phyloP scores from a whole-genome alignment of 2,329 filamentous ascomycete genomes.

The Hypoxylon rubiginosum region DNA sequence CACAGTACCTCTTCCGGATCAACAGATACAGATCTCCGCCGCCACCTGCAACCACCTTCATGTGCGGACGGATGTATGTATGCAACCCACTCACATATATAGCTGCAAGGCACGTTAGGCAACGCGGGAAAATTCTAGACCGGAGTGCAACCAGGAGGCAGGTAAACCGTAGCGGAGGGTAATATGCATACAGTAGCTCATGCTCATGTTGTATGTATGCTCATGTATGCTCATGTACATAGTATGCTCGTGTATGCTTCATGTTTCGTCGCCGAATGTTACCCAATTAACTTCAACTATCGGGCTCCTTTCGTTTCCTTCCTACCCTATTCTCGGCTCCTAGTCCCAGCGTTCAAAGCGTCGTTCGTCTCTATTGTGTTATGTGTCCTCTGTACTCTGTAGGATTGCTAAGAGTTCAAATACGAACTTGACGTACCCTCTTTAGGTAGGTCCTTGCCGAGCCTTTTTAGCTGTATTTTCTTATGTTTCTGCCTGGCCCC shows the following conservation, averaged over 20 bases:
- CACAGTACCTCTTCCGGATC: slow-evolving; percentile 3
- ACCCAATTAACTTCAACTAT: slow-evolving; percentile 22
- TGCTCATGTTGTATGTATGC: too few relatives aligned
- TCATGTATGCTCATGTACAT: too few relatives aligned
- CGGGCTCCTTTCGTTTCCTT: slow-evolving; percentile 17
- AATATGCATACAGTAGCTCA: slow-evolving; percentile 2
- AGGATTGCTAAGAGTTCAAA: slow-evolving; percentile 16
- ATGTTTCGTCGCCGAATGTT: slow-evolving; percentile 19
- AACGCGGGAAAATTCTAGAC: slow-evolving; percentile 18
- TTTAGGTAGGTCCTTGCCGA: slow-evolving; percentile 37
- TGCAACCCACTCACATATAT: background rate
- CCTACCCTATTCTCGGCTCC: slow-evolving; percentile 15
- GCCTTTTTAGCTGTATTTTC: slow-evolving; percentile 8
- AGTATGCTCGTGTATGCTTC: background rate
- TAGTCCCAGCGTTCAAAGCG: slow-evolving; percentile 14
- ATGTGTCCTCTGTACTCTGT: slow-evolving; percentile 33
- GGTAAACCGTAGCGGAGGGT: background rate
- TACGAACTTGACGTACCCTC: slow-evolving; percentile 31
- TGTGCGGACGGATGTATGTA: slow-evolving; percentile 1
- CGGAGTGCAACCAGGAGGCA: slow-evolving; percentile 1
- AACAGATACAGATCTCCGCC: background rate
- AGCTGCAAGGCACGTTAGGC: slow-evolving; percentile 19
- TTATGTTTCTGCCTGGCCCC: background rate
- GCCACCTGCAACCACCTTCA: background rate
- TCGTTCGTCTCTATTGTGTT: slow-evolving; percentile 10